phyloP scores from a whole-genome alignment of 768 basidiomycete genomes.

The Podaxis mareebaensis region DNA sequence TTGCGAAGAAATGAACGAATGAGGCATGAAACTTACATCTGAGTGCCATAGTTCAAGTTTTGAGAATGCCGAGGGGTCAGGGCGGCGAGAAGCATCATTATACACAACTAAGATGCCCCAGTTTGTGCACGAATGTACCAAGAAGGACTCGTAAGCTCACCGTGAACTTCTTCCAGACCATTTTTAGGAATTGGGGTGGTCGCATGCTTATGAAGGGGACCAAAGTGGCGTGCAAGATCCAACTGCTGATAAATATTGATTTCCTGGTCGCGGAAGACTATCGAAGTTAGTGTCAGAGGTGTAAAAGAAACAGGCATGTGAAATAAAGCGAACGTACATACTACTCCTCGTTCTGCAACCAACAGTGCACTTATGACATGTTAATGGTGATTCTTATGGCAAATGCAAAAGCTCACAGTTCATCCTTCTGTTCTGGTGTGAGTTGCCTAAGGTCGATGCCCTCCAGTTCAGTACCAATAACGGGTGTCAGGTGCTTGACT shows the following conservation, averaged over 20 bases:
- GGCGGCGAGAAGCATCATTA: slow-evolving; percentile 63
- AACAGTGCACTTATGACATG: slow-evolving; percentile 55
- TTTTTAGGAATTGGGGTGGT: slow-evolving; percentile 76
- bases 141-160: slow-evolving; percentile 28
- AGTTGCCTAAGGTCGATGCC: slow-evolving; percentile 77
- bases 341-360: slow-evolving; percentile 74
- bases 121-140: neutral
- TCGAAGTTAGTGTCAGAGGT: neutral
- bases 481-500: slow-evolving; percentile 67
- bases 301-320: slow-evolving; percentile 1
- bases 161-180: slow-evolving; percentile 76
- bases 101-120: slow-evolving; percentile 55
- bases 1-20: neutral
- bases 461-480: slow-evolving; percentile 72
- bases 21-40: slow-evolving; percentile 48
- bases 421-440: slow-evolving; percentile 70
- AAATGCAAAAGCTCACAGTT: slow-evolving; percentile 54
- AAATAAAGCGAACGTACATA: slow-evolving; percentile 49
- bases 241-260: slow-evolving; percentile 68
- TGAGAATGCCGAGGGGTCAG: slow-evolving; percentile 64
- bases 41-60: slow-evolving; percentile 82
- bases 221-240: slow-evolving; percentile 70
- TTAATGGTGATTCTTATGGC: slow-evolving; percentile 13
- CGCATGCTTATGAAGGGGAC: slow-evolving; percentile 80
- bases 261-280: slow-evolving; percentile 78